A percentile compares a stretch with the other conserved stretches of the same genome.
Conservation (phyloP, 1,139 yeast species). For the Scheffersomyces quercinus region DNA sequence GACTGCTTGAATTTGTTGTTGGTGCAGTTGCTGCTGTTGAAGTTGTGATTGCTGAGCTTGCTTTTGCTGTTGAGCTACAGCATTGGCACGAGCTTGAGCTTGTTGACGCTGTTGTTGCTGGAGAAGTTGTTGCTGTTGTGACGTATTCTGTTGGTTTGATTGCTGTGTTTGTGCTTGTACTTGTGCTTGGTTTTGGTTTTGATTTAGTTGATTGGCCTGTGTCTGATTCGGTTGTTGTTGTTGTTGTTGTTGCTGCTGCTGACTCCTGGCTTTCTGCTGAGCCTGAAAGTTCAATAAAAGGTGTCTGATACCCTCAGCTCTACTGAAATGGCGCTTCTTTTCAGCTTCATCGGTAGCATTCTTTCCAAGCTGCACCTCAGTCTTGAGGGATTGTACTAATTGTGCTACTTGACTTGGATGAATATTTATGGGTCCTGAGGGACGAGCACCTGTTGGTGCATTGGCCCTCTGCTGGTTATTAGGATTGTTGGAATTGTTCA, state of each 20-base stretch:
- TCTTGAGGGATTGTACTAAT: conserved; percentile 57
- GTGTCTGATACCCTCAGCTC: conserved; percentile 66
- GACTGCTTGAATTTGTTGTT: conserved; percentile 6
- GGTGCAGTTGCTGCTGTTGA: conserved; percentile 3
- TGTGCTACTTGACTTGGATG: conserved; percentile 63
- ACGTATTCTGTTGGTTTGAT: conserved; percentile 1
- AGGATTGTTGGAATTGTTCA: too few species aligned
- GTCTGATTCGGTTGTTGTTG: conserved; percentile 6
- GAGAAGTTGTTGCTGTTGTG: conserved; percentile 6
- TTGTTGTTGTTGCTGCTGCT: conserved; percentile 7
- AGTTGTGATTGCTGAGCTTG: conserved; percentile 4
- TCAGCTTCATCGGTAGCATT: conserved; percentile 54
- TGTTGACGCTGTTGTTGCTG: conserved; percentile 6
- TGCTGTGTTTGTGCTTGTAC: conserved; percentile 2
- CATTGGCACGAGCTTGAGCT: background rate
- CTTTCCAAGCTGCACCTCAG: conserved; percentile 65
- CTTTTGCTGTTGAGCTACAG: conserved; percentile 4
- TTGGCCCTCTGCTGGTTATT: too few species aligned
- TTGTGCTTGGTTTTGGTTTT: conserved; percentile 2
- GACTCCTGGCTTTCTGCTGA: conserved; percentile 32
- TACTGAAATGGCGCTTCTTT: conserved; percentile 60
- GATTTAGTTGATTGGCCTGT: conserved; percentile 1
- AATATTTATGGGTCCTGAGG: conserved; percentile 26
- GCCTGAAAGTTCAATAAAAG: conserved; percentile 45
- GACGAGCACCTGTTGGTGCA: too few species aligned